A percentile compares a stretch with the other conserved stretches of the same genome.
These are phyloP conservation scores for Aschersonia sp. DNA, from an alignment of 2,329 filamentous ascomycete genomes.

Conservation along the genomic window DNA sequence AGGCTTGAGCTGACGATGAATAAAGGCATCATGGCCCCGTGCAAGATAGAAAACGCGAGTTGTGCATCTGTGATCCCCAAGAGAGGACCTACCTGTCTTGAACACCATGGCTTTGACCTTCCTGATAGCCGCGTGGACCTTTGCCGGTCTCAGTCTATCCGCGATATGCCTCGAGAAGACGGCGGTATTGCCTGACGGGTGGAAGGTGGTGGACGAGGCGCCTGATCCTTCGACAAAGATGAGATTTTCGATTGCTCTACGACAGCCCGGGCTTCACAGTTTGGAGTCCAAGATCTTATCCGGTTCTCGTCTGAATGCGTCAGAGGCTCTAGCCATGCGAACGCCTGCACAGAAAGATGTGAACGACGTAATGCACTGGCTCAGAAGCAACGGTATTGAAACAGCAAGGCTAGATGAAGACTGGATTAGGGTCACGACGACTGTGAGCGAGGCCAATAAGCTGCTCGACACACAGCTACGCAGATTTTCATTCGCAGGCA, in stretches of 20 bases:
- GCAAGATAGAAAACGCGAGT: too few species aligned
- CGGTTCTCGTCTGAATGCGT: constrained; percentile 17
- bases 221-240: constrained; percentile 11
- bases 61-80: too few species aligned
- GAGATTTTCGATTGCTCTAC: constrained; percentile 17
- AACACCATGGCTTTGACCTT: constrained; percentile 6
- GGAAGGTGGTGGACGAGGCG: constrained; percentile 11
- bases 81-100: neutral
- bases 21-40: too few species aligned
- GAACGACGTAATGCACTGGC: constrained; percentile 24
- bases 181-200: constrained; percentile 14
- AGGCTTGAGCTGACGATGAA: too few species aligned
- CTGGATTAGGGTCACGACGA: constrained; percentile 27
- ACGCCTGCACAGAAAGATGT: constrained; percentile 18
- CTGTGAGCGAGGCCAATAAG: constrained; percentile 21
- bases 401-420: constrained; percentile 19
- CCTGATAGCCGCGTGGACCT: constrained; percentile 7
- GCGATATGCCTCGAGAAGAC: constrained; percentile 14
- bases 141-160: constrained; percentile 11
- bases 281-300: constrained; percentile 11
- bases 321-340: constrained; percentile 21
- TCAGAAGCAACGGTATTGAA: constrained; percentile 21
- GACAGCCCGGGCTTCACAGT: constrained; percentile 14
- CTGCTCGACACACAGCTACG: constrained; percentile 26
- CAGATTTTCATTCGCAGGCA: constrained; percentile 24